Percentiles rank a stretch among this genome's conserved stretches.
Conservation (phyloP, 257 asterid species). For the Jaltomata sinuosa region DNA sequence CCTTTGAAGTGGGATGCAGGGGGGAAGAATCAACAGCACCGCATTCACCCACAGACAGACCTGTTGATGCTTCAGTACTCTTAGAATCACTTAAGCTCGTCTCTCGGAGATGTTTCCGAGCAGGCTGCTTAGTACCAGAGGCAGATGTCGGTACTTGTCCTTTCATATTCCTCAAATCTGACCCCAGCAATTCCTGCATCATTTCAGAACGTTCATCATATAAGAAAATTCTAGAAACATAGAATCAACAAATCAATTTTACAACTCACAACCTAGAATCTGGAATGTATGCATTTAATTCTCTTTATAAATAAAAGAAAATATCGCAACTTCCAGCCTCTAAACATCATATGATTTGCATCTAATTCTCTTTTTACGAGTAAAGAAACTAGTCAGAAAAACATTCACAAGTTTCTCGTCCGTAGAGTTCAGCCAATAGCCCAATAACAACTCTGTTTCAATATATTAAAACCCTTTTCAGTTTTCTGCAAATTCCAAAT, state of each 20-base stretch:
- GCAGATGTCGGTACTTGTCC: slow-evolving; percentile 48
- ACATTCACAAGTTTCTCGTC: neutral
- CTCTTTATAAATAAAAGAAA: neutral
- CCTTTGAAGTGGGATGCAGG: slow-evolving; percentile 64
- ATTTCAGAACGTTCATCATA: neutral
- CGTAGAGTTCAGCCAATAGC: neutral
- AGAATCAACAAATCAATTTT: neutral
- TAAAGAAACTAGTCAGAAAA: neutral
- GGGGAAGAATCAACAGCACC: slow-evolving; percentile 53
- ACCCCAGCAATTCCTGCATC: slow-evolving; percentile 47
- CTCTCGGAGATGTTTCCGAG: slow-evolving; percentile 56
- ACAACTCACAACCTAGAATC: neutral
- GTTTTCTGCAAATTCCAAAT: neutral
- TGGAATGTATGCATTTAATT: neutral
- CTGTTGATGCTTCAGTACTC: slow-evolving; percentile 53
- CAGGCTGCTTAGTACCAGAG: slow-evolving; percentile 43
- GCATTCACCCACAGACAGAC: slow-evolving; percentile 40
- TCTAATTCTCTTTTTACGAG: neutral
- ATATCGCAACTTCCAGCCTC: neutral
- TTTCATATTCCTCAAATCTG: slow-evolving; percentile 56
- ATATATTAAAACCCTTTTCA: neutral
- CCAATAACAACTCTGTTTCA: neutral
- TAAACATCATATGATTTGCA: neutral
- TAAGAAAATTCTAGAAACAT: neutral
- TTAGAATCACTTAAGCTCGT: slow-evolving; percentile 54